These are phyloP conservation scores for Ustulina deusta DNA, from an alignment of 2,329 filamentous ascomycete species.

Conservation along the genomic window DNA sequence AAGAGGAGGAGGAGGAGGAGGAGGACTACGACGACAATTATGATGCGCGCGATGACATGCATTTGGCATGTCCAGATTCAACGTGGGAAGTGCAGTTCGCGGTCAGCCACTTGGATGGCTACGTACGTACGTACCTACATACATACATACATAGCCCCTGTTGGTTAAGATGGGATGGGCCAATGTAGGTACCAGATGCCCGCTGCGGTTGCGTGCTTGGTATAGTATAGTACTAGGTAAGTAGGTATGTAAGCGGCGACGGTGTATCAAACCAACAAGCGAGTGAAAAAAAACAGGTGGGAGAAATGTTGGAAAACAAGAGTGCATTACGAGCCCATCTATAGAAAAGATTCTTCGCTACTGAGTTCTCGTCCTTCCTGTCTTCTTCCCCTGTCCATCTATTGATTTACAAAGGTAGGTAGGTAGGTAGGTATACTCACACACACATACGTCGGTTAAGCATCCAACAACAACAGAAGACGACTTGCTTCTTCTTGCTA, in stretches of 20 bases:
- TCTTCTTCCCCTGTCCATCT: neutral
- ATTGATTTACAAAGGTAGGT: neutral
- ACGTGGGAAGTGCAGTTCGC: conserved; percentile 1
- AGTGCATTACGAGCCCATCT: neutral
- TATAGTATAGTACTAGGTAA: neutral
- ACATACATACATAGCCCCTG: conserved; percentile 4
- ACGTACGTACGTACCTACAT: neutral
- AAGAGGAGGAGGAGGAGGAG: neutral
- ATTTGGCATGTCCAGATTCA: neutral
- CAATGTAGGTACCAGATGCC: neutral
- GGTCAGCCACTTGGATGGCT: neutral
- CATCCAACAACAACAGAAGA: neutral
- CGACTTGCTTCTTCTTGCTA: neutral
- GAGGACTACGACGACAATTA: neutral
- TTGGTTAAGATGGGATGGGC: neutral
- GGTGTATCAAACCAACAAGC: neutral
- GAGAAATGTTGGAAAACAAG: neutral
- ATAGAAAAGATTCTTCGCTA: neutral
- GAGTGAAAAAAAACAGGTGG: neutral
- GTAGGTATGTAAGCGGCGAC: neutral
- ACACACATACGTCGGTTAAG: neutral
- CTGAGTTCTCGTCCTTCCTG: neutral
- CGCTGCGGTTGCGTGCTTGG: neutral
- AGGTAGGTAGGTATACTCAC: neutral
- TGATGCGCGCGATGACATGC: conserved; percentile 24